These are phyloP conservation scores for Trichoderma breve DNA, from an alignment of 2,329 filamentous ascomycete genomes.

Conservation along the genomic window DNA sequence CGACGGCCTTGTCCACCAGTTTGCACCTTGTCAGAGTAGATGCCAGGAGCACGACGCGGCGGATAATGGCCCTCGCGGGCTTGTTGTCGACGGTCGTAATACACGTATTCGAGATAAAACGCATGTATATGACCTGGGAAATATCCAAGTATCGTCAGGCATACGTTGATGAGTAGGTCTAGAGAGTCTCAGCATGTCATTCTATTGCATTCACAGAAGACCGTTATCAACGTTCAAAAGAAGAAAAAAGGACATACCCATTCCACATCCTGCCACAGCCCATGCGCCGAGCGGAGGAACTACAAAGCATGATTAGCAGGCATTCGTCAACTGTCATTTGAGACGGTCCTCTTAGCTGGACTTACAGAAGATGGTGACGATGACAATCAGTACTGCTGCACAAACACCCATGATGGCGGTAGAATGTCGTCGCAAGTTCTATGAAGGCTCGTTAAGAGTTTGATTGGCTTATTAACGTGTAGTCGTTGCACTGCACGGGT, in stretches of 20 bases:
- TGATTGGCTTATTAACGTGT: neutral
- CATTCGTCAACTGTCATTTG: neutral
- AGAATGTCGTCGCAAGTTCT: neutral
- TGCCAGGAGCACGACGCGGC: conserved; percentile 59
- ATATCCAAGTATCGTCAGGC: conserved; percentile 66
- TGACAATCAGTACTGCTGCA: conserved; percentile 48
- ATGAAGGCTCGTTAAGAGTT: neutral
- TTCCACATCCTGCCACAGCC: conserved; percentile 62
- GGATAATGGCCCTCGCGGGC: conserved; percentile 55
- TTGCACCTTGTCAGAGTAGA: conserved; percentile 73
- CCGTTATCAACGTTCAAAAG: too few species aligned
- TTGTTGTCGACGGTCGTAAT: conserved; percentile 71
- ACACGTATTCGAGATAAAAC: conserved; percentile 80
- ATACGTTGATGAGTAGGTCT: conserved; percentile 64
- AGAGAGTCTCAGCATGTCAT: too few species aligned
- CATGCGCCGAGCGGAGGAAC: conserved; percentile 66
- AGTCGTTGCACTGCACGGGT: neutral
- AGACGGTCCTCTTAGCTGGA: neutral
- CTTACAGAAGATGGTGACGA: conserved; percentile 55
- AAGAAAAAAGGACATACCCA: conserved; percentile 31
- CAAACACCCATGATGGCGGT: conserved; percentile 46
- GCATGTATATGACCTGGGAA: conserved; percentile 77
- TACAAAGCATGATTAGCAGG: conserved; percentile 35
- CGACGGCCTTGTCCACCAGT: conserved; percentile 57
- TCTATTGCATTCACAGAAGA: too few species aligned